These are phyloP conservation scores for Panaeolus papilionaceus DNA, from an alignment of 768 basidiomycete genomes.

Conservation along the genomic window DNA sequence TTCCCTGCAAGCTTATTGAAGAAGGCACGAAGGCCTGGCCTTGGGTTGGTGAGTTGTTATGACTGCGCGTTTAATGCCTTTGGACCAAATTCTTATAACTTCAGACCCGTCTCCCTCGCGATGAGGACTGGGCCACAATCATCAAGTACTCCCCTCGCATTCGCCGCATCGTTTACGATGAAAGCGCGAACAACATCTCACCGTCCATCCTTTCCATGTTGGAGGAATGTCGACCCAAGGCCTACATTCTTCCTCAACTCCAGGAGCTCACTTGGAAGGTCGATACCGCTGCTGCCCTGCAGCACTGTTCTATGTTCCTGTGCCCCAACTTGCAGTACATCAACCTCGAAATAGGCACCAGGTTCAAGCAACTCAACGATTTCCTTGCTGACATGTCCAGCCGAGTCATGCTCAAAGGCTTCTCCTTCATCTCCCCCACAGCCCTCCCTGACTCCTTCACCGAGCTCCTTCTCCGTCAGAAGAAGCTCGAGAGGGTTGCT, in stretches of 20 bases:
- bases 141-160: constrained; percentile 73
- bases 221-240: constrained; percentile 64
- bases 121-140: constrained; percentile 72
- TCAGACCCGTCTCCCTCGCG: constrained; percentile 65
- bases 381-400: constrained; percentile 71
- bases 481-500: constrained; percentile 62
- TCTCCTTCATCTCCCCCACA: constrained; percentile 74
- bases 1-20: constrained; percentile 74
- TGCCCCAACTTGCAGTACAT: constrained; percentile 65
- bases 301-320: constrained; percentile 69
- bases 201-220: constrained; percentile 71
- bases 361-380: constrained; percentile 60
- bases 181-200: constrained; percentile 66
- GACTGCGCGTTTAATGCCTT: not conserved
- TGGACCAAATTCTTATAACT: constrained; percentile 18
- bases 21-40: constrained; percentile 72
- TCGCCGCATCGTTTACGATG: constrained; percentile 72
- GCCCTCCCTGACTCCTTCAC: constrained; percentile 76
- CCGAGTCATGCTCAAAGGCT: constrained; percentile 66
- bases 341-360: constrained; percentile 65
- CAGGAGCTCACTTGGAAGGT: constrained; percentile 75
- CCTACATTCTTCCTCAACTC: constrained; percentile 73
- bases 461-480: constrained; percentile 65
- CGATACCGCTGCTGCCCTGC: constrained; percentile 68
- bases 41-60: constrained; percentile 68